Evolutionary conservation across 2,329 filamentous ascomycete genomes (phyloP).

Genomic region (Anisogramma anomala): DNA sequence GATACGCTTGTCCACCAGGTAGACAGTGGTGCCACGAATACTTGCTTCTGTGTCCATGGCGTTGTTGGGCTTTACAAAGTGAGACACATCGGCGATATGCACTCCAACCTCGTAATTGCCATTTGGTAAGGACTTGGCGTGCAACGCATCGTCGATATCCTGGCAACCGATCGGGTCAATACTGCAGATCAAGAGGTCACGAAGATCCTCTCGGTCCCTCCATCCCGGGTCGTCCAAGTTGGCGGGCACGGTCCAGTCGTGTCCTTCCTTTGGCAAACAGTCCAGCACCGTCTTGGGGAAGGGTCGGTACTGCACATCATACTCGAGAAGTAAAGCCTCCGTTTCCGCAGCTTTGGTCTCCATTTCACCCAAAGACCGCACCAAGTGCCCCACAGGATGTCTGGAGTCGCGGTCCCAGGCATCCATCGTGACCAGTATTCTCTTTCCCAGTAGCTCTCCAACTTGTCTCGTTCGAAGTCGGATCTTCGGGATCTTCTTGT

Average conservation of each 20-base stretch:
- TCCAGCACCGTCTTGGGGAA: slow-evolving; percentile 94
- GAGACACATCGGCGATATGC: slow-evolving; percentile 97
- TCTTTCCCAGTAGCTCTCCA: slow-evolving; percentile 76
- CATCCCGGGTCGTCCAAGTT: slow-evolving; percentile 73
- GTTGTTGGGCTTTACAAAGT: slow-evolving; percentile 95
- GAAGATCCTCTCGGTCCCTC: slow-evolving; percentile 72
- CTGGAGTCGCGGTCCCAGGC: slow-evolving; percentile 89
- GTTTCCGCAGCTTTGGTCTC: slow-evolving; percentile 98
- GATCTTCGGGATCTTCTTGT: slow-evolving; percentile 95
- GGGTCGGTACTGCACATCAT: slow-evolving; percentile 93
- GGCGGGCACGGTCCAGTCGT: slow-evolving; percentile 85
- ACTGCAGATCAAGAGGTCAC: slow-evolving; percentile 83
- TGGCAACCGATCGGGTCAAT: slow-evolving; percentile 95
- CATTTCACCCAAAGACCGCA: slow-evolving; percentile 81
- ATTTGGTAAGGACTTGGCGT: slow-evolving; percentile 73
- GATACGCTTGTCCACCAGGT: slow-evolving; percentile 96
- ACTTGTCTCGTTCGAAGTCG: slow-evolving; percentile 84
- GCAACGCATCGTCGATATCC: slow-evolving; percentile 95
- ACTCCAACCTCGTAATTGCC: slow-evolving; percentile 95
- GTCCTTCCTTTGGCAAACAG: slow-evolving; percentile 81
- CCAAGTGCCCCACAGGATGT: slow-evolving; percentile 86
- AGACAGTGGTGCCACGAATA: slow-evolving; percentile 89
- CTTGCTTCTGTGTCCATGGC: slow-evolving; percentile 95
- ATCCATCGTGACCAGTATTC: slow-evolving; percentile 86
- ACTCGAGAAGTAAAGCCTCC: slow-evolving; percentile 84